Conservation (phyloP, 768 basidiomycete genomes). For the Psilocybe sp. region DNA sequence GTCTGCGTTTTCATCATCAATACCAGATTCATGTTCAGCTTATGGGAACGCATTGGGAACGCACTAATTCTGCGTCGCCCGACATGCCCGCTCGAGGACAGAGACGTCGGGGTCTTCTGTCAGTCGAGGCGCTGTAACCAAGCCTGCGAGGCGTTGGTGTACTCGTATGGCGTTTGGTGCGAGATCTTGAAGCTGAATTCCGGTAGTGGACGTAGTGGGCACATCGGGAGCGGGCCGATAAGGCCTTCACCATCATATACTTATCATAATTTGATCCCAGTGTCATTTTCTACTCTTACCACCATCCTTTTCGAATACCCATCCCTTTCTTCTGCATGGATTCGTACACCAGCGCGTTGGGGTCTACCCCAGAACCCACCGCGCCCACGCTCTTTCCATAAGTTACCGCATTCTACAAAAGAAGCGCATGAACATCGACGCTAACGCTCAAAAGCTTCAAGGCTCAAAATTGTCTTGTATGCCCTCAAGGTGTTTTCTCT, state of each 20-base stretch:
- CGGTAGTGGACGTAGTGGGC: too few relatives aligned
- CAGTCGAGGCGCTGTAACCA: constrained; percentile 28
- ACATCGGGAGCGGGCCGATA: too few relatives aligned
- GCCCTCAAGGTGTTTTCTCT: too few relatives aligned
- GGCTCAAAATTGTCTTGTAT: too few relatives aligned
- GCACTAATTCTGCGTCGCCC: constrained; percentile 10
- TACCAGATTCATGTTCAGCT: neutral
- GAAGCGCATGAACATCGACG: too few relatives aligned
- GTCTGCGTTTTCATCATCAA: constrained; percentile 18
- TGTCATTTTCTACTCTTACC: neutral
- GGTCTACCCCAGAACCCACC: neutral
- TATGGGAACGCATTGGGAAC: neutral
- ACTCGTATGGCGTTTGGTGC: constrained; percentile 29
- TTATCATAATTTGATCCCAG: neutral
- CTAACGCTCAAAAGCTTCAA: too few relatives aligned
- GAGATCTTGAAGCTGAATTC: too few relatives aligned
- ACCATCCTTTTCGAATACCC: constrained; percentile 6
- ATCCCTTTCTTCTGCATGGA: constrained; percentile 5
- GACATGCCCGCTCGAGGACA: constrained; percentile 36
- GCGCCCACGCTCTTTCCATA: neutral
- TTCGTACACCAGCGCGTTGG: neutral
- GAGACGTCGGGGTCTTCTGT: constrained; percentile 31
- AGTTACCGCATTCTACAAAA: too few relatives aligned
- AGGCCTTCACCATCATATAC: too few relatives aligned
- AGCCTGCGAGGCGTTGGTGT: constrained; percentile 33